Evolutionary conservation across 208 protist species (phyloP), one percentile per base, ranked within the genome.

Genomic region (Trypanosoma boissoni): DNA sequence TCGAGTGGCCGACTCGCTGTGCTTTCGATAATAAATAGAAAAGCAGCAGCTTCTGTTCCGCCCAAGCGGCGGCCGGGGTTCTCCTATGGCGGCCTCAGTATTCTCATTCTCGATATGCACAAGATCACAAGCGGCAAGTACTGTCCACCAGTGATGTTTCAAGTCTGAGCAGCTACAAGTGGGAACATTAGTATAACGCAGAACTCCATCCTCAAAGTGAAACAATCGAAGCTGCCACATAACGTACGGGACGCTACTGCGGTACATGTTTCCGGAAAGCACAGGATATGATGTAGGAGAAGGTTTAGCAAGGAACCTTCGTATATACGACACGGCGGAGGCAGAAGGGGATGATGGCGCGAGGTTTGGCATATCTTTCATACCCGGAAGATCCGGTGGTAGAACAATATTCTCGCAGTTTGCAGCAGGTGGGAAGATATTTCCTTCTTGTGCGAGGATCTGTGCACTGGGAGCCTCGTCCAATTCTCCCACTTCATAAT

Each of bases 191-290:
- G n/a, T 45, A 29, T 56, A 64, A 28, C 58, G 58, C 24, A 64
- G 44, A 29, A 64, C 31, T 27, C 58, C 45, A 14, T 43, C 16
- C 3, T 43, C 24, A 48, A 56, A 56, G 14, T 56, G 37, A 34
- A 55, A 27, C 10, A 64, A 64, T 20, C 58, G 58, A n/a, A 54
- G 58, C 32, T 64, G 58, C 58, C 58, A 64, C 21, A 37, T 26
- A 3, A 55, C 46, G 23, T 64, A n/a, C 9, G 58, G 58, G 4
- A 46, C 48, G 23, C 3, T 36, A 37, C 58, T 64, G 32, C 58
- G 58, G 27, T 64, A 64, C 0, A 64, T 3, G 21, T 41, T 20
- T 24, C 58, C 58, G n/a, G 32, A 14, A 9, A 64, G 31, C 36
- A 12, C 27, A 39, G 45, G 24, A 46, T 48, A 48, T 29, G 29